Conservation (phyloP, 331 rosid genomes). For the Prunus yedoensis region DNA sequence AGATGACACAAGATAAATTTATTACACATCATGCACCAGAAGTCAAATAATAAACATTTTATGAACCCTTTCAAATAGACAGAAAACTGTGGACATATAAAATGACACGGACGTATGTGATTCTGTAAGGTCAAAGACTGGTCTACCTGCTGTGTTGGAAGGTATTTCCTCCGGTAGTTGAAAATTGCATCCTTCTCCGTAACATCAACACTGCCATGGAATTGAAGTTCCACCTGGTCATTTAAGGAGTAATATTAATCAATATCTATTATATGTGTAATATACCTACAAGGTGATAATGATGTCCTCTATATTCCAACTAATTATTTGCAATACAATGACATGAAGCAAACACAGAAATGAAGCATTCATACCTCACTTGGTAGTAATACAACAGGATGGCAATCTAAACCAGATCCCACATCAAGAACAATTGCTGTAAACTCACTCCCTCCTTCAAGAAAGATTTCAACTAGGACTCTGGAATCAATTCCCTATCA, state of each 20-base stretch:
- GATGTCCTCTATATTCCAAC: neutral
- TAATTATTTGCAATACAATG: neutral
- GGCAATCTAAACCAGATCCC: constrained; percentile 68
- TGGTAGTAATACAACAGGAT: constrained; percentile 86
- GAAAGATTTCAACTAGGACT: constrained; percentile 83
- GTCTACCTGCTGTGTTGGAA: constrained; percentile 93
- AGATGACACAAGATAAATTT: constrained; percentile 3
- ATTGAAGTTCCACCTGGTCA: constrained; percentile 82
- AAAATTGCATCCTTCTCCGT: constrained; percentile 93
- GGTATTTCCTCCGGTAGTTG: constrained; percentile 91
- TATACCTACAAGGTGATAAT: neutral
- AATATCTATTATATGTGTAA: constrained; percentile 1
- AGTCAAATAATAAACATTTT: constrained; percentile 15
- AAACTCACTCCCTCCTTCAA: constrained; percentile 96
- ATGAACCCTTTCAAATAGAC: neutral
- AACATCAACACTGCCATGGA: constrained; percentile 54
- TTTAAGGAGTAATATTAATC: constrained; percentile 21
- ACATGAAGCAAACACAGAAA: constrained; percentile 20
- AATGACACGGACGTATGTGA: neutral
- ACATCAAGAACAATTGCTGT: constrained; percentile 94
- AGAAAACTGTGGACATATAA: neutral
- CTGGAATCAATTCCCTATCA: constrained; percentile 78
- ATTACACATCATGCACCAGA: neutral
- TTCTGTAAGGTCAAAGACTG: constrained; percentile 14
- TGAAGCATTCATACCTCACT: constrained; percentile 63